Evolutionary conservation across 2,329 filamentous ascomycete genomes (phyloP).

Genomic region (Penicillium sp.): DNA sequence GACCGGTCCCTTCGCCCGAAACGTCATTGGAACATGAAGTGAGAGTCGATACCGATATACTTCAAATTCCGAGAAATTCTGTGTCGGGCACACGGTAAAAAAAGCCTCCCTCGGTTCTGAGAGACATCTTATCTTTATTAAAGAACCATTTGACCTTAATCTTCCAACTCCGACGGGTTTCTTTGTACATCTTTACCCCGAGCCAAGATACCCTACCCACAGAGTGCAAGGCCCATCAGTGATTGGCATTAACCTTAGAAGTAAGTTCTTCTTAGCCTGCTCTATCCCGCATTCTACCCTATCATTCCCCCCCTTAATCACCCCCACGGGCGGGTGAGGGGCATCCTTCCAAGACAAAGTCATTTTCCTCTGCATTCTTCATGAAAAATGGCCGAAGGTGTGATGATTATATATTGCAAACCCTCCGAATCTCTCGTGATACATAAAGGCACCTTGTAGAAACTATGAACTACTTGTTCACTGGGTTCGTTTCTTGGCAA

Average conservation of each 20-base stretch:
- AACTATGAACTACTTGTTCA: neutral
- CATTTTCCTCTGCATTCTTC: neutral
- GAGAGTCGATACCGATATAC: neutral
- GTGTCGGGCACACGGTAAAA: neutral
- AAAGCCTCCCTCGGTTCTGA: neutral
- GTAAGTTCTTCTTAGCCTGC: slow-evolving; percentile 6
- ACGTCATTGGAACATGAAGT: slow-evolving; percentile 23
- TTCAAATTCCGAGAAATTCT: slow-evolving; percentile 1
- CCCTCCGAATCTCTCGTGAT: neutral
- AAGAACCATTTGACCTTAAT: neutral
- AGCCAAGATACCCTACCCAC: neutral
- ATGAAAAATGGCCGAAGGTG: neutral
- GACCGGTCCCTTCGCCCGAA: slow-evolving; percentile 30
- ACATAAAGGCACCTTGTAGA: neutral
- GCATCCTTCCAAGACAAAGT: neutral
- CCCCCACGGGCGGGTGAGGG: neutral
- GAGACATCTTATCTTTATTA: neutral
- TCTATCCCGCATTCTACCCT: neutral
- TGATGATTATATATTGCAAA: neutral
- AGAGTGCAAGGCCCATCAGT: slow-evolving; percentile 1
- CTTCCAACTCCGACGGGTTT: neutral
- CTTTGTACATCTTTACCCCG: neutral
- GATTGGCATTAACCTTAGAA: slow-evolving; percentile 3
- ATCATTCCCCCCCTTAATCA: neutral
- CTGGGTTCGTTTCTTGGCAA: slow-evolving; percentile 1